Conservation (phyloP, 2,329 filamentous ascomycete species). For the Hortaea werneckii region DNA sequence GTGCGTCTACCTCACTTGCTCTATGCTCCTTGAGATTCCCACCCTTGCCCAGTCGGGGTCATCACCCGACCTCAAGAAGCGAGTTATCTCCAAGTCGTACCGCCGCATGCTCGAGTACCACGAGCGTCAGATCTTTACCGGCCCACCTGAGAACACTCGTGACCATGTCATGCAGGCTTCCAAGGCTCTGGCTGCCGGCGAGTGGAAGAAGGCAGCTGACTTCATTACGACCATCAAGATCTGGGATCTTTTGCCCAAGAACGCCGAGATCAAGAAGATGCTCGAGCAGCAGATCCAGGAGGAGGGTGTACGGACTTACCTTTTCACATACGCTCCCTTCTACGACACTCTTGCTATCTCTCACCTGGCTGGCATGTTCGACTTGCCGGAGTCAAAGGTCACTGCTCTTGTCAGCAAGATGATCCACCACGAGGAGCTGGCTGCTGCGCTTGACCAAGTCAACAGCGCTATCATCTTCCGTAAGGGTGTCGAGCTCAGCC, state of each 20-base stretch:
- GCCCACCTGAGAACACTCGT: conserved; percentile 94
- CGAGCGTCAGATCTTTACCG: conserved; percentile 97
- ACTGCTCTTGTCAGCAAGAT: conserved; percentile 95
- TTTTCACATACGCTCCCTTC: conserved; percentile 98
- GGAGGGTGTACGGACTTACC: conserved; percentile 92
- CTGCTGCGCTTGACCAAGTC: conserved; percentile 93
- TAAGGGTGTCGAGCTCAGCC: conserved; percentile 95
- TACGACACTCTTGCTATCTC: conserved; percentile 89
- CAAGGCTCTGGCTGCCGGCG: conserved; percentile 88
- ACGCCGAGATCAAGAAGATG: conserved; percentile 92
- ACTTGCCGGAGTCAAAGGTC: conserved; percentile 82
- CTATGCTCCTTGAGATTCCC: conserved; percentile 97
- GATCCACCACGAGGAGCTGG: conserved; percentile 98
- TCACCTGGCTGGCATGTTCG: conserved; percentile 88
- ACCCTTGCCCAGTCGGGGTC: conserved; percentile 94
- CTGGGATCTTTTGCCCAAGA: conserved; percentile 93
- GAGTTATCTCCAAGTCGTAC: conserved; percentile 98
- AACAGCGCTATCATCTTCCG: conserved; percentile 97
- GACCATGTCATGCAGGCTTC: conserved; percentile 99
- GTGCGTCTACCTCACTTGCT: conserved; percentile 97
- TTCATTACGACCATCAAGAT: conserved; percentile 99
- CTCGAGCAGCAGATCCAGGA: conserved; percentile 97
- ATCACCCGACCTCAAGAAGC: conserved; percentile 92
- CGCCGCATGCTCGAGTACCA: conserved; percentile 98
- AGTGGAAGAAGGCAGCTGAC: conserved; percentile 93